These are phyloP conservation scores for Hapsidospora chrysogenum DNA, from an alignment of 495 filamentous ascomycete genomes.

Conservation along the genomic window DNA sequence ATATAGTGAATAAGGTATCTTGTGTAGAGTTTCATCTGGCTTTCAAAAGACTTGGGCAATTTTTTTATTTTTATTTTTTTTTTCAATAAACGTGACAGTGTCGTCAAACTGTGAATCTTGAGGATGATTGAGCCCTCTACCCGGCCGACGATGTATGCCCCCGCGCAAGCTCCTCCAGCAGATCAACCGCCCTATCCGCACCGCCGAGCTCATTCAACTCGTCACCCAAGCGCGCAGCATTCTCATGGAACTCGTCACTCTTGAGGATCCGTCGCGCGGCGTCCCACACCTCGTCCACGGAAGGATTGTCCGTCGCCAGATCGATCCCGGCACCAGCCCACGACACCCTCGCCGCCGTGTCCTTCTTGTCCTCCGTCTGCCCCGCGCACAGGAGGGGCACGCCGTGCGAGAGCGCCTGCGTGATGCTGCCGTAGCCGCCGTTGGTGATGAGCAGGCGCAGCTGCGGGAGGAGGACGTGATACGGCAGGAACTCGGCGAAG, in stretches of 20 bases:
- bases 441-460: slow-evolving; percentile 1
- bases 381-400: slow-evolving; percentile 4
- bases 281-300: background rate
- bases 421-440: slow-evolving; percentile 4
- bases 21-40: no score
- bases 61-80: no score
- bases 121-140: background rate
- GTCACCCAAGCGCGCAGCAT: background rate
- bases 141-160: background rate
- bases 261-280: background rate
- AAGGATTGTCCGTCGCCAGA: slow-evolving; percentile 1
- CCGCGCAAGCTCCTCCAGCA: background rate
- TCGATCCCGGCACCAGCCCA: slow-evolving; percentile 3
- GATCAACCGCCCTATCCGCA: background rate
- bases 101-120: no score
- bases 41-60: no score
- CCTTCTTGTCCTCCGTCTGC: slow-evolving; percentile 1
- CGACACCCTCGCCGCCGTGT: slow-evolving; percentile 3
- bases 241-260: background rate
- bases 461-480: slow-evolving; percentile 1
- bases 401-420: slow-evolving; percentile 2
- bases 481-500: slow-evolving; percentile 1
- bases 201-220: background rate
- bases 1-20: no score
- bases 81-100: no score